phyloP scores from a whole-genome alignment of 2,329 filamentous ascomycete genomes.

The Xylariaceae sp. region DNA sequence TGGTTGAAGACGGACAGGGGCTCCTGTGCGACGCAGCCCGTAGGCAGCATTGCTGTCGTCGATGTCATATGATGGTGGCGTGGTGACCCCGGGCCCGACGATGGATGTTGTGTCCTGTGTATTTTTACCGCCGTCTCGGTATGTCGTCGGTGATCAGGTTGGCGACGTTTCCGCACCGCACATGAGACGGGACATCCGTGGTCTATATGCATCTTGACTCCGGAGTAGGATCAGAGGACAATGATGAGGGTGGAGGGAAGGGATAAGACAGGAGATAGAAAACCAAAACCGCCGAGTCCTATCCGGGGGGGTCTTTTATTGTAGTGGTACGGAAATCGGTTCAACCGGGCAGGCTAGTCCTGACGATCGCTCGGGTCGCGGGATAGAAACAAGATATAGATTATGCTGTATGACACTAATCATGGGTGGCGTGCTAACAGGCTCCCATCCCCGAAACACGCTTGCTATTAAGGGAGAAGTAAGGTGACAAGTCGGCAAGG shows the following conservation, averaged over 20 bases:
- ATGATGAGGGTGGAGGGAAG: neutral
- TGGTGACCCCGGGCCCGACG: too few species aligned
- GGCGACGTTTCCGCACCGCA: constrained; percentile 21
- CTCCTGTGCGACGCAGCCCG: constrained; percentile 22
- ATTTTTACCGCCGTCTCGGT: constrained; percentile 16
- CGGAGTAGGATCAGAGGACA: neutral
- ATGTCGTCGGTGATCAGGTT: constrained; percentile 15
- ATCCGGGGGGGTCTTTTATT: too few species aligned
- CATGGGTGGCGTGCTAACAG: neutral
- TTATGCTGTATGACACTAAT: constrained; percentile 6
- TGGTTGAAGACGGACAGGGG: constrained; percentile 31
- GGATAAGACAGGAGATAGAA: neutral
- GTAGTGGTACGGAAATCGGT: too few species aligned
- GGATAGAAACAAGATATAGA: neutral
- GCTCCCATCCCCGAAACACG: constrained; percentile 4
- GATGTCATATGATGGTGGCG: constrained; percentile 15
- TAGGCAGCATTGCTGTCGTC: constrained; percentile 20
- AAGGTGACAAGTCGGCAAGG: constrained; percentile 1
- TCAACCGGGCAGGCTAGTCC: too few species aligned
- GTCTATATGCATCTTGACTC: constrained; percentile 19
- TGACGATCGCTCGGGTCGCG: too few species aligned
- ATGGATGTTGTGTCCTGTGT: constrained; percentile 15
- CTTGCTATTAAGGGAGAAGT: constrained; percentile 9
- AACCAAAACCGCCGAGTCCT: too few species aligned
- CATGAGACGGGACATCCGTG: constrained; percentile 21